Evolutionary conservation across 768 basidiomycete genomes (phyloP).

Genomic region (Hygrocybe punicea): DNA sequence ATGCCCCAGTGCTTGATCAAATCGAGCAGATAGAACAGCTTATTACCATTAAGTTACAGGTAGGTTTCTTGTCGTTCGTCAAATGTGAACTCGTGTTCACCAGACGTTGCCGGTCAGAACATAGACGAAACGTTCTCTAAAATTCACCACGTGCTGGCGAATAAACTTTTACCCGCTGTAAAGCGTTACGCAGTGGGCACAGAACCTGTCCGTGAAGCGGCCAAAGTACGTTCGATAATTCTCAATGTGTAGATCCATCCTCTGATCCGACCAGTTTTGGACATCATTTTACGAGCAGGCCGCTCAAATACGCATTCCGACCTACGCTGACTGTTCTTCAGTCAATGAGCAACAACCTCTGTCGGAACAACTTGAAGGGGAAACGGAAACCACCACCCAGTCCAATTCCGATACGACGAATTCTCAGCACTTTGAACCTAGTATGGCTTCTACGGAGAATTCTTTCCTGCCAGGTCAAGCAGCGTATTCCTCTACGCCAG

Average conservation of each 20-base stretch:
- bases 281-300: conserved; percentile 93
- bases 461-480: conserved; percentile 74
- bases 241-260: background rate
- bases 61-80: conserved; percentile 25
- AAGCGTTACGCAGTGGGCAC: conserved; percentile 86
- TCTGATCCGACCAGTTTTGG: conserved; percentile 69
- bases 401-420: conserved; percentile 12
- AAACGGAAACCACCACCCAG: conserved; percentile 25
- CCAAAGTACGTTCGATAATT: conserved; percentile 58
- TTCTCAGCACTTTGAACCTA: conserved; percentile 37
- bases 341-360: conserved; percentile 49
- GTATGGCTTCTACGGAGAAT: conserved; percentile 54
- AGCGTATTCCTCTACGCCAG: conserved; percentile 78
- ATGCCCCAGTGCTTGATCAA: conserved; percentile 70
- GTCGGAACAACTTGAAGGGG: conserved; percentile 22
- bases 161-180: conserved; percentile 78
- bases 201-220: conserved; percentile 85
- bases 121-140: conserved; percentile 92
- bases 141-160: conserved; percentile 82
- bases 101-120: conserved; percentile 47
- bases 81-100: background rate
- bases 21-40: conserved; percentile 95
- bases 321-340: conserved; percentile 64
- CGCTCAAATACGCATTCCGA: conserved; percentile 80
- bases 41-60: conserved; percentile 89